Base-by-base conservation (phyloP, 2,329 filamentous ascomycete species). In the Fusarium ramigenum region DNA sequence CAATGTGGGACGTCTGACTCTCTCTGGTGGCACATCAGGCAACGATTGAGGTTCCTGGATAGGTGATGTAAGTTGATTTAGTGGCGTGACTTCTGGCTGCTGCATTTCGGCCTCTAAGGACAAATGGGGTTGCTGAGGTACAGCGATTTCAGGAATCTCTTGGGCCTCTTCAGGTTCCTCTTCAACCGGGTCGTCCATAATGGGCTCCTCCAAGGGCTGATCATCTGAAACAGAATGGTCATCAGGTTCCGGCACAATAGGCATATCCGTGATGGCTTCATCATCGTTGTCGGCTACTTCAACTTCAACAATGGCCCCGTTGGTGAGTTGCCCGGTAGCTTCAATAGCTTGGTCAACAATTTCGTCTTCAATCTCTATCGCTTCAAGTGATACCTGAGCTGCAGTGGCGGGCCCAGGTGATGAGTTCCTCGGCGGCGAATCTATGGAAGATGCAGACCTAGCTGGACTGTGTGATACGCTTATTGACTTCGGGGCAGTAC, bases 1-100 rank as follows among this genome's bases (percentile, higher is more conserved):
- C 1, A 91, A 80, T 10, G 82, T 83, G 32, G 86, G 85, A 14
- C 87, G 84, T 19, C 74, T 67, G 4, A 77, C 79, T 43, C 79
- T 79, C 18, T 81, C 79, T 10, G 73, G 69, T 25, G 70, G 50
- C 8, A 66, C 52, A 49, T 83, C 81, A 9, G 78, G 78, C 23
- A 80, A 34, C 8, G 81, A 81, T 46, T 79, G 78, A 15, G 79
- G 78, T 18, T 82, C 79, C 60, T 83, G 80, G 12, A 79, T 66
- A 5, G 82, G 82, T 3, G 82, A 84, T 15, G 83, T 83, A 49
- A 82, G 73, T 54, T 83, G 82, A n/a, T 81, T 80, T 34, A 79
- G 50, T 7, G 82, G 82, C 2, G 82, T 84, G 37, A 79, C 79
- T 44, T 83, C 79, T 15, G 75, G 54, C 8, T 72, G 63, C 12